Evolutionary conservation across 2,329 filamentous ascomycete species (phyloP), one percentile per base, ranked within the genome.

Genomic region (Cladophialophora yegresii): DNA sequence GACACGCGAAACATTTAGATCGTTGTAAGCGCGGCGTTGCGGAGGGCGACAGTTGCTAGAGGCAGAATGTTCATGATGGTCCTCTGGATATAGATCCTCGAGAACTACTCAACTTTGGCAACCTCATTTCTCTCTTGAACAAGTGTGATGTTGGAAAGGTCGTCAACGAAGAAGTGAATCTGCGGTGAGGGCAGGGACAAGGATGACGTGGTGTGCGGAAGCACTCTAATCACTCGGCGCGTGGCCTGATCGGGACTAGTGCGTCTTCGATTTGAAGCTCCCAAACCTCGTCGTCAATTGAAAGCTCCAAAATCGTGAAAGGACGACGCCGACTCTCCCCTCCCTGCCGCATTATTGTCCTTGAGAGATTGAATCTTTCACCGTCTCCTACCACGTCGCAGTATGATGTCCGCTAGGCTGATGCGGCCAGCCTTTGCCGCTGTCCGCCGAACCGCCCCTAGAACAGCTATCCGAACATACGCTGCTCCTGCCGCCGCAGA

Each of bases 381-480:
- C 36, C 30, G 54, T 58, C 54, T 56, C 59, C 26, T 45, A 33
- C 20, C 22, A 45, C 43, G 30, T 51, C 26, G 26, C 68, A 68
- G 68, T 63, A 72, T 72, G 71, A 69, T 70, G 69, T 66, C 71
- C 57, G 68, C 71, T 50, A 68, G 64, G 66, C 55, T 71, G 30
- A 60, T 65, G 58, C 70, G 76, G 72, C 70, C 73, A 45, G 75
- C 73, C 47, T 83, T 84, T 72, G 82, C 85, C 76, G 83, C 89
- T 79, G 81, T 82, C 75, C 77, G 80, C 72, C 79, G 83, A 74
- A 81, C 88, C 77, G 83, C 85, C 73, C 79, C 85, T 75, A 83
- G 80, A 72, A 78, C 82, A 75, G 84, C 85, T 75, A 81, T 87
- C 80, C 89, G 93, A 79, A 87, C 86, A 79, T 97, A 92, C 81